Evolutionary conservation across 176 grass and related monocot species (phyloP).

Genomic region (Oryza meridionalis): DNA sequence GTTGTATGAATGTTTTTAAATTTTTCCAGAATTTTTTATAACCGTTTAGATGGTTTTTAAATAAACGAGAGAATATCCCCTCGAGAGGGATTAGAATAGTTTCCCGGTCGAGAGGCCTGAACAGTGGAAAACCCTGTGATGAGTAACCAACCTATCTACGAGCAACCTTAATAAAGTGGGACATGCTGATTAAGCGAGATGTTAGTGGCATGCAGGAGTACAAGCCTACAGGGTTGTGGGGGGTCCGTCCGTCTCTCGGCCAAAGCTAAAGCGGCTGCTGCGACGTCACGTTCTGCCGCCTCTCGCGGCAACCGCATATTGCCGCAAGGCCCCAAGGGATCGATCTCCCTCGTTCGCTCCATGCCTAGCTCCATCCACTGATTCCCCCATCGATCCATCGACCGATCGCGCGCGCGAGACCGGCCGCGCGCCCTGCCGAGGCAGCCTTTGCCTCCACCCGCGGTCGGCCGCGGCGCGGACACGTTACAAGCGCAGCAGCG

Average conservation of each 20-base stretch:
- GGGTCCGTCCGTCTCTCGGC: neutral
- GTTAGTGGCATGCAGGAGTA: neutral
- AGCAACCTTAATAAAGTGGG: neutral
- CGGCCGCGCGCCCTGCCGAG: no score
- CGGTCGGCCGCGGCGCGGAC: conserved; percentile 48
- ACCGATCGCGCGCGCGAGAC: no score
- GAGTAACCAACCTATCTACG: neutral
- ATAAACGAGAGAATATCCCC: no score
- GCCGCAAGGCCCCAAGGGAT: conserved; percentile 14
- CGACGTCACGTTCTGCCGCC: conserved; percentile 44
- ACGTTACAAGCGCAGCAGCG: conserved; percentile 7
- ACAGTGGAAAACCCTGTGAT: neutral
- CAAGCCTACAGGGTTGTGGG: no score
- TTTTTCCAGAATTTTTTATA: no score
- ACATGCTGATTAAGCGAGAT: neutral
- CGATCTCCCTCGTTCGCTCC: neutral
- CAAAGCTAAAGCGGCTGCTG: conserved; percentile 40
- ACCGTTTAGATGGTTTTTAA: no score
- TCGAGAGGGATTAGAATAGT: no score
- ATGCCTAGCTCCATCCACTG: neutral
- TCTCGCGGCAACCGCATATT: neutral
- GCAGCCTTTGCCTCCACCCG: neutral
- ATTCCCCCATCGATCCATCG: neutral
- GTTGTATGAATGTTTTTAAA: no score
- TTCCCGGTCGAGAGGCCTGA: neutral